A percentile compares a stretch with the other conserved stretches of the same genome.
These are phyloP conservation scores for Irpex sp. DNA, from an alignment of 1,284 basidiomycete species.

Conservation along the genomic window DNA sequence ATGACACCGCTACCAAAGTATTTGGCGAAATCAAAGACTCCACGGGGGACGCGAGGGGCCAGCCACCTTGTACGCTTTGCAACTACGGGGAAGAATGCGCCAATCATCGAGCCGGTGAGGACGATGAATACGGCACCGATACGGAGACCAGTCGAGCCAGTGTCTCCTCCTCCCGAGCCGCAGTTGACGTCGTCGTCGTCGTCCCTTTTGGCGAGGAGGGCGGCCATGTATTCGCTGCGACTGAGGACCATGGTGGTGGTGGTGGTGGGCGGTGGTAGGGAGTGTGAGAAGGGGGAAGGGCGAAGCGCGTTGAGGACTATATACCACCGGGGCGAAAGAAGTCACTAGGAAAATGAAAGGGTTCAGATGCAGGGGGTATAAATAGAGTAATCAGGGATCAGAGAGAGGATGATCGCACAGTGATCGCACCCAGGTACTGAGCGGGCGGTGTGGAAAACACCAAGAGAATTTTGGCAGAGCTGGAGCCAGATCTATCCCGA, in stretches of 20 bases:
- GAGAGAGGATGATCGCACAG: background rate
- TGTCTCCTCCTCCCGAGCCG: constrained; percentile 11
- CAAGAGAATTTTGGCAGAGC: no score
- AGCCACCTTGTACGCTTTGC: constrained; percentile 58
- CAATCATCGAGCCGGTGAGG: constrained; percentile 59
- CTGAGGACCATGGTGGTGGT: constrained; percentile 7
- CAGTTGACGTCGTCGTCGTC: constrained; percentile 8
- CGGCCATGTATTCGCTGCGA: constrained; percentile 6
- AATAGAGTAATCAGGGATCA: background rate
- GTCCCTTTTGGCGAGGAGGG: constrained; percentile 2
- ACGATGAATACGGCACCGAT: constrained; percentile 91
- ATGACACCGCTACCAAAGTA: constrained; percentile 96
- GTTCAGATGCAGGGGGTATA: background rate
- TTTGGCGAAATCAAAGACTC: constrained; percentile 84
- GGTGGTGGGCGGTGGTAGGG: background rate
- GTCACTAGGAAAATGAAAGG: background rate
- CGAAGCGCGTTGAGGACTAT: background rate
- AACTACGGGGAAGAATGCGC: constrained; percentile 83
- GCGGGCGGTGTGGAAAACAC: background rate
- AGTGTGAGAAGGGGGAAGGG: background rate
- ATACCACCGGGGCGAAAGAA: background rate
- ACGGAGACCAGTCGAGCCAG: constrained; percentile 46
- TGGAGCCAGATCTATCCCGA: background rate
- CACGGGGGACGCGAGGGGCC: constrained; percentile 48
- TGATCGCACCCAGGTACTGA: background rate